Percentiles rank a stretch among this genome's conserved stretches.
Evolutionary conservation across 805 yeast genomes (phyloP).

Genomic region (Myxozyma udenii): DNA sequence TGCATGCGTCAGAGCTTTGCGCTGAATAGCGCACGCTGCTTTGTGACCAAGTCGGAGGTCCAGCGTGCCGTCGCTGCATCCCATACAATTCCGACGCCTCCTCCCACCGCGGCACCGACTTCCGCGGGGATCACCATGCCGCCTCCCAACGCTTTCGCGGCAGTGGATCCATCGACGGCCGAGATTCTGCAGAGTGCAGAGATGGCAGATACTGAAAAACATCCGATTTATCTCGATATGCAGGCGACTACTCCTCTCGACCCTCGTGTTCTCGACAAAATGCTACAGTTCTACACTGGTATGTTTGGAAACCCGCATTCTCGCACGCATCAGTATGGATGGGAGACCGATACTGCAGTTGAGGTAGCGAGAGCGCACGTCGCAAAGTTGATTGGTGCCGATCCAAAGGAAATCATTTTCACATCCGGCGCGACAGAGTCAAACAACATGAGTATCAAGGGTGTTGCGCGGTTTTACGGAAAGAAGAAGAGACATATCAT

Average conservation of each 20-base stretch:
- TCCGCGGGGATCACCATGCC: slow-evolving; percentile 21
- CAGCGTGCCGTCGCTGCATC: neutral
- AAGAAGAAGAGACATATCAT: slow-evolving; percentile 90
- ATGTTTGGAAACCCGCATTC: slow-evolving; percentile 97
- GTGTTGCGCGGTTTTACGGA: slow-evolving; percentile 89
- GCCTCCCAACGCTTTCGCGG: slow-evolving; percentile 9
- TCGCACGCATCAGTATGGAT: slow-evolving; percentile 83
- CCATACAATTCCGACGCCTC: neutral
- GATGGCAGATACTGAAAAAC: slow-evolving; percentile 31
- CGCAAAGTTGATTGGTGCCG: slow-evolving; percentile 84
- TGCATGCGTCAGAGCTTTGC: no score
- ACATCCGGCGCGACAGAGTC: slow-evolving; percentile 98
- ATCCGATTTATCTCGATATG: slow-evolving; percentile 95
- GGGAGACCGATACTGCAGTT: slow-evolving; percentile 95
- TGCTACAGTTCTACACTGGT: slow-evolving; percentile 85
- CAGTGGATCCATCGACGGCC: slow-evolving; percentile 14
- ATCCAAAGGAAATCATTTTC: slow-evolving; percentile 93
- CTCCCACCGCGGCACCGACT: neutral
- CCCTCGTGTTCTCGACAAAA: slow-evolving; percentile 88
- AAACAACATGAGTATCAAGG: slow-evolving; percentile 91
- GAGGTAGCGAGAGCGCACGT: slow-evolving; percentile 80
- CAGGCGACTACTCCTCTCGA: slow-evolving; percentile 99
- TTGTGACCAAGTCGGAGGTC: neutral
- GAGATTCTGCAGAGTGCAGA: slow-evolving; percentile 25
- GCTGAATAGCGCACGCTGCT: no score